Conservation (phyloP, 23 red algal species). For the Cyanidiococcus yangmingshanensis region DNA sequence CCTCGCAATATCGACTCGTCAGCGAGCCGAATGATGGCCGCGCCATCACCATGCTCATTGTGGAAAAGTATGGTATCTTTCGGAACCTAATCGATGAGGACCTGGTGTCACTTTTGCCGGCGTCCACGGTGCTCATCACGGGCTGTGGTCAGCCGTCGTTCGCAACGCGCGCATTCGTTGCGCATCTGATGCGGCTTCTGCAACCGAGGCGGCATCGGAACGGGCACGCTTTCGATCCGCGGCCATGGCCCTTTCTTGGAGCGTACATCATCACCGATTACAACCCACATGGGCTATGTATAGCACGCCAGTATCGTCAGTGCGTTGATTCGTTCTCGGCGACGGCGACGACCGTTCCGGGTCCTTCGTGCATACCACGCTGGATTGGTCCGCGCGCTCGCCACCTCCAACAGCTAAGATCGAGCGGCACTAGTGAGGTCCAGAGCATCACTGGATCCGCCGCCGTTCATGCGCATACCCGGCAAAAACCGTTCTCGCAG, state of each 20-base stretch:
- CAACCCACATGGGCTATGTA: slow-evolving; percentile 23
- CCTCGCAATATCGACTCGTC: background rate
- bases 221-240: background rate
- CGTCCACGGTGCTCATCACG: background rate
- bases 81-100: slow-evolving; percentile 11
- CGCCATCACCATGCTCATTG: background rate
- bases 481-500: background rate
- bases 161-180: slow-evolving; percentile 11
- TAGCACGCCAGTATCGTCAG: background rate
- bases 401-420: background rate
- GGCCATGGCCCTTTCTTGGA: background rate
- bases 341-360: background rate
- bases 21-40: background rate
- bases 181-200: background rate
- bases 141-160: slow-evolving; percentile 24
- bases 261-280: slow-evolving; percentile 21
- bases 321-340: background rate
- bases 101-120: background rate
- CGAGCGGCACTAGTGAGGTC: background rate
- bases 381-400: slow-evolving; percentile 2
- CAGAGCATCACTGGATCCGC: background rate
- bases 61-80: slow-evolving; percentile 33
- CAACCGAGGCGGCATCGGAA: background rate
- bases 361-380: background rate
- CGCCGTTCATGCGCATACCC: background rate